These are phyloP conservation scores for Ceratobasidium sp. DNA, from an alignment of 1,284 basidiomycete genomes.

Conservation along the genomic window DNA sequence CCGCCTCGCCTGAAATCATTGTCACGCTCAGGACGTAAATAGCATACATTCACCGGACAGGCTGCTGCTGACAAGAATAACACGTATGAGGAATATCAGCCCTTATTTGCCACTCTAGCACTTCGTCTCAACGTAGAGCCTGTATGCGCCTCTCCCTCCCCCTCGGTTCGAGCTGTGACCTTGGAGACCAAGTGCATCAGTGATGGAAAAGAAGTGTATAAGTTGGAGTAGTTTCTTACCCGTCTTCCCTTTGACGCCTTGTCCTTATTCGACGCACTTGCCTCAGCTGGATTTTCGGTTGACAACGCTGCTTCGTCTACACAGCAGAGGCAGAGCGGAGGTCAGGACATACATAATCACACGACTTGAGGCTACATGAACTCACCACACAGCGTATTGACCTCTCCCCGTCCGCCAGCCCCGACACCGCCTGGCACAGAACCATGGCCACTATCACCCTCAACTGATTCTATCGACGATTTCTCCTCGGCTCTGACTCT, in stretches of 20 bases:
- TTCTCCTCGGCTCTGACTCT: neutral
- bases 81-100: neutral
- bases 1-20: neutral
- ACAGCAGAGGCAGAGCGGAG: neutral
- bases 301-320: neutral
- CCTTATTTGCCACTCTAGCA: neutral
- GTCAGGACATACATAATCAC: neutral
- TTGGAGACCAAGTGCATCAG: neutral
- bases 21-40: slow-evolving; percentile 1
- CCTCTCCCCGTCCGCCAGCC: neutral
- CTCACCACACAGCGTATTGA: neutral
- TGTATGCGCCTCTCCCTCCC: neutral
- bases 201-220: neutral
- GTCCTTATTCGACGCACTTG: neutral
- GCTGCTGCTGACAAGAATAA: neutral
- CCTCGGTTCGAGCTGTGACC: neutral
- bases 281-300: neutral
- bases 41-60: neutral
- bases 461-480: neutral
- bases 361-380: neutral
- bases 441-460: neutral
- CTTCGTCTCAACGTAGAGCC: neutral
- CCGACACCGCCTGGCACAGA: neutral
- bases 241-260: neutral
- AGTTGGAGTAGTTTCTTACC: neutral